Conservation (phyloP, 1,284 basidiomycete species). For the Papiliotrema flavescens region DNA sequence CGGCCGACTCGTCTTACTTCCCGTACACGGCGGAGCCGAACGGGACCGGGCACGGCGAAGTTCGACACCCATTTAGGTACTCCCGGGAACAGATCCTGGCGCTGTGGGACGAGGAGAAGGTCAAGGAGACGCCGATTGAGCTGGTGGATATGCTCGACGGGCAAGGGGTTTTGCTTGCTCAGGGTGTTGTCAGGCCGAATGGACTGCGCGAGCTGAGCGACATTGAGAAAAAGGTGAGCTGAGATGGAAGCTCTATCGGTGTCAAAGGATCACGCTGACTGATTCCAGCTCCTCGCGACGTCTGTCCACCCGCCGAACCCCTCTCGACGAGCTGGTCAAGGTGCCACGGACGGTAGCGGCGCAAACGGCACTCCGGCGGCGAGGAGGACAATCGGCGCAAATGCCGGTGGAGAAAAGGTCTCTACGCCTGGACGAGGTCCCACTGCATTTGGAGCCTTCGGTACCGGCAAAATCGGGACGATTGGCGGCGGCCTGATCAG, state of each 20-base stretch:
- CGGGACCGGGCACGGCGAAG: slow-evolving; percentile 50
- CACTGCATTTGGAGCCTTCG: slow-evolving; percentile 5
- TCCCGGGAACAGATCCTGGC: slow-evolving; percentile 77
- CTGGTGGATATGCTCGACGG: slow-evolving; percentile 59
- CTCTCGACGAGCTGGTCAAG: slow-evolving; percentile 16
- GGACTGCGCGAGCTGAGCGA: slow-evolving; percentile 73
- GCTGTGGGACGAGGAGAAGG: slow-evolving; percentile 74
- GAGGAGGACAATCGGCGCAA: slow-evolving; percentile 13
- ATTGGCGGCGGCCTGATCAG: slow-evolving; percentile 24
- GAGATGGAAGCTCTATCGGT: not conserved
- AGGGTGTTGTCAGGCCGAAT: slow-evolving; percentile 67
- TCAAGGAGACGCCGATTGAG: slow-evolving; percentile 72
- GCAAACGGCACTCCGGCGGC: slow-evolving; percentile 17
- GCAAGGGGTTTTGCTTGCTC: slow-evolving; percentile 79
- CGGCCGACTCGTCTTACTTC: slow-evolving; percentile 56
- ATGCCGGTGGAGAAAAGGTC: slow-evolving; percentile 15
- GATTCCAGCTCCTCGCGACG: slow-evolving; percentile 31
- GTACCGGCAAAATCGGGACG: slow-evolving; percentile 28
- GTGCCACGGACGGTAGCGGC: slow-evolving; percentile 4
- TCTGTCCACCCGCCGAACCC: slow-evolving; percentile 37
- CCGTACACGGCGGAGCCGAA: slow-evolving; percentile 49
- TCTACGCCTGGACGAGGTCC: slow-evolving; percentile 24
- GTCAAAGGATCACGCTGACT: not conserved
- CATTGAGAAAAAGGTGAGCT: slow-evolving; percentile 77
- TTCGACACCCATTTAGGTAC: slow-evolving; percentile 67